phyloP scores from a whole-genome alignment of 1,284 basidiomycete genomes.

The Pterulicium gracile region DNA sequence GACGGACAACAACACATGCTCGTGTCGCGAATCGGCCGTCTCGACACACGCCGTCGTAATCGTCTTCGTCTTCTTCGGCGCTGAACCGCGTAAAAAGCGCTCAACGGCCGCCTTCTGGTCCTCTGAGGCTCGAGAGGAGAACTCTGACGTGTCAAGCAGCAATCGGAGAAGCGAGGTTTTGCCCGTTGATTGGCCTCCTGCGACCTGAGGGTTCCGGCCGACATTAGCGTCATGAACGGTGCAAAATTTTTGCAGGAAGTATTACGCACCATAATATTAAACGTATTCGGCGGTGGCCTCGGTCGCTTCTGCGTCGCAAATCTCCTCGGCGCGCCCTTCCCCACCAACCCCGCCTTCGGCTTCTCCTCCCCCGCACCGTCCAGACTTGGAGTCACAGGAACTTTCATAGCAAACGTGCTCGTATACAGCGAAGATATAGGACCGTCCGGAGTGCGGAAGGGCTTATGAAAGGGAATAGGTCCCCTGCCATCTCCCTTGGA shows the following conservation, averaged over 20 bases:
- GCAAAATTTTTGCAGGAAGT: no score
- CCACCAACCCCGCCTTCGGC: conserved; percentile 53
- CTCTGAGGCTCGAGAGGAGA: conserved; percentile 56
- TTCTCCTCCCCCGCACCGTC: no score
- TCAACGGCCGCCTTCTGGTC: conserved; percentile 57
- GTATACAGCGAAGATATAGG: conserved; percentile 62
- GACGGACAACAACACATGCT: conserved; percentile 62
- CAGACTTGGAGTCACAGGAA: neutral
- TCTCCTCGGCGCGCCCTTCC: conserved; percentile 17
- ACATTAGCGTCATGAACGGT: no score
- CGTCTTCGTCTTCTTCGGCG: conserved; percentile 40
- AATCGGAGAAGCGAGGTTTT: conserved; percentile 66
- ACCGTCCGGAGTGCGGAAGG: conserved; percentile 46
- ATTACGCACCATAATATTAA: conserved; percentile 67
- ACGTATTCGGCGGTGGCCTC: conserved; percentile 53
- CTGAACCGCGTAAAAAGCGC: conserved; percentile 41
- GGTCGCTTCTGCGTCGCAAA: conserved; percentile 41
- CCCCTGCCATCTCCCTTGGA: conserved; percentile 35
- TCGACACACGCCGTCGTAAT: conserved; percentile 63
- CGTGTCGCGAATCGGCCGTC: conserved; percentile 70
- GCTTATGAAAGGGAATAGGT: conserved; percentile 70
- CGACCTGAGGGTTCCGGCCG: conserved; percentile 45
- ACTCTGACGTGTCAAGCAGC: conserved; percentile 65
- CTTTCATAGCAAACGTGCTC: conserved; percentile 17
- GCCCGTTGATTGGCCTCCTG: conserved; percentile 66